Evolutionary conservation across 2,329 filamentous ascomycete species (phyloP).

Genomic region (Zarea fungicola): DNA sequence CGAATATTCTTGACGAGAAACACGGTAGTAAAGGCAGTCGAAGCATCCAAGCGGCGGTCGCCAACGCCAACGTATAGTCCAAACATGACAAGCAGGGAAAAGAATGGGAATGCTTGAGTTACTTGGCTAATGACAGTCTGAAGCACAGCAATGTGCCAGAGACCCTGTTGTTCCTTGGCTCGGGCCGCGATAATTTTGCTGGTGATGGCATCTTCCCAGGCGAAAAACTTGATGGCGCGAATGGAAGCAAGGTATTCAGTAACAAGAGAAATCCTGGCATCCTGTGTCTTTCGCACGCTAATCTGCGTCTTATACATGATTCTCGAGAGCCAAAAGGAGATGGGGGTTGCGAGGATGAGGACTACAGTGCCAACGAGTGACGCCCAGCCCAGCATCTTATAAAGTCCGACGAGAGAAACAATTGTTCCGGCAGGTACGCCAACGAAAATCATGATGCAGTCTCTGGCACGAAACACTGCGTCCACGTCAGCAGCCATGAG

Average conservation of each 20-base stretch:
- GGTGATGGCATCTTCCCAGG: slow-evolving; percentile 51
- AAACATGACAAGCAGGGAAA: slow-evolving; percentile 51
- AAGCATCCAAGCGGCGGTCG: slow-evolving; percentile 44
- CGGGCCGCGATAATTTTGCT: slow-evolving; percentile 47
- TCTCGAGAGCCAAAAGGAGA: slow-evolving; percentile 45
- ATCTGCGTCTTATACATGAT: slow-evolving; percentile 46
- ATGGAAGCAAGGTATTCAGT: slow-evolving; percentile 55
- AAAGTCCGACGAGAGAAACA: slow-evolving; percentile 46
- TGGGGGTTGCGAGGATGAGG: slow-evolving; percentile 42
- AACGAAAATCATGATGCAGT: slow-evolving; percentile 42
- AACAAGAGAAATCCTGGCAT: slow-evolving; percentile 51
- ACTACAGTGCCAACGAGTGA: slow-evolving; percentile 47
- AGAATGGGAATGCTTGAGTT: slow-evolving; percentile 46
- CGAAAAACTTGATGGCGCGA: slow-evolving; percentile 55
- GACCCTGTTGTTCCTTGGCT: slow-evolving; percentile 45
- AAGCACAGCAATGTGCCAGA: slow-evolving; percentile 49
- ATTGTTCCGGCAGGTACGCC: slow-evolving; percentile 43
- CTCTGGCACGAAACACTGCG: slow-evolving; percentile 46
- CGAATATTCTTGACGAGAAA: slow-evolving; percentile 49
- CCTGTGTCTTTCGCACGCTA: slow-evolving; percentile 50
- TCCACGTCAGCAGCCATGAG: slow-evolving; percentile 56
- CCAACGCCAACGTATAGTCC: slow-evolving; percentile 44
- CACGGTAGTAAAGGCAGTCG: slow-evolving; percentile 54
- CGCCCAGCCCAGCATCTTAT: slow-evolving; percentile 51
- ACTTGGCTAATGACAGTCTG: slow-evolving; percentile 43